Evolutionary conservation across 2,329 filamentous ascomycete genomes (phyloP), one percentile per base, ranked within the genome.

Genomic region (Sclerotiophoma versabilis): DNA sequence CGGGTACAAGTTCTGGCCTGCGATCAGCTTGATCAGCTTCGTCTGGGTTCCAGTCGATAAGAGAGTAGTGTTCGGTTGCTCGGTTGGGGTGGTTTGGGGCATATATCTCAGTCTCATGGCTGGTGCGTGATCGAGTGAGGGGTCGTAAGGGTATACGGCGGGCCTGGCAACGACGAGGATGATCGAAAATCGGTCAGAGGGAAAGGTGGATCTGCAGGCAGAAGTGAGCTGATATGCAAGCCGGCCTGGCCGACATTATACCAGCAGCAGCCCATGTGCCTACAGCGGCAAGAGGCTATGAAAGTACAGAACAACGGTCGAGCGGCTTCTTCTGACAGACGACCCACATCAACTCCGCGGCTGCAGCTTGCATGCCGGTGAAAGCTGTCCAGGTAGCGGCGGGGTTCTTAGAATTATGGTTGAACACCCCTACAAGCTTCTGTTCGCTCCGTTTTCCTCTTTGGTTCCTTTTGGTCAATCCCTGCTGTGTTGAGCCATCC

Each of bases 21-120:
- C 83, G 3, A 86, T 93, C 19, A 89, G 87, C 58, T 69, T 89
- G 15, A 69, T 90, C 57, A 90, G 90, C 78, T 92, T 90, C 68
- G 82, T 86, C 1, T 77, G 92, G 55, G 83, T 89, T 60, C 89
- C 87, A n/a, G 84, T 92, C 3, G 83, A 92, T 66, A 82, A 83
- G 46, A 81, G 90, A 30, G 87, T 89, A 44, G 76, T 93, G 27
- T 83, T 92, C 57, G 89, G 87, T n/a, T 85, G 86, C 61, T 72
- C 88, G 44, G 89, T 88, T 15, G 90, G 90, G 5, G 80, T 93
- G 20, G 82, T 79, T 12, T 93, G 90, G 90, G 87, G 87, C 0
- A 80, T 92, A 34, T 93, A 90, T 72, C 78, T 93, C 75, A 91
- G 88, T 69, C 76, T 92, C 66, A 75, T 85, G 59, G 82, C 63